These are phyloP conservation scores for Rhynchosporium graminicola DNA, from an alignment of 2,329 filamentous ascomycete species.

Conservation along the genomic window DNA sequence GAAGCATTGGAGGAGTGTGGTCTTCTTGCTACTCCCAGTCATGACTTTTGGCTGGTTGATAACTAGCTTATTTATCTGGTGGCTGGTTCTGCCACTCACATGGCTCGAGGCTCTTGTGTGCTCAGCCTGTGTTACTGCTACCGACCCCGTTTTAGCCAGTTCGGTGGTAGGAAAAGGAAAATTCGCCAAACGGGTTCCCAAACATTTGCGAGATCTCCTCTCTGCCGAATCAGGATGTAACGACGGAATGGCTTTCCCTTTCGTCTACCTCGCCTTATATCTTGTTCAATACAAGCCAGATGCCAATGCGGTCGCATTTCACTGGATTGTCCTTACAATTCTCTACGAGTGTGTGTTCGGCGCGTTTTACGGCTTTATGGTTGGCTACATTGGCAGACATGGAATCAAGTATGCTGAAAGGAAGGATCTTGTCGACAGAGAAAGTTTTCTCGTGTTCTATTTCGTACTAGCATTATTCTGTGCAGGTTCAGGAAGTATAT, in stretches of 20 bases:
- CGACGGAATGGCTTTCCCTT: conserved; percentile 99
- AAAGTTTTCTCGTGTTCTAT: conserved; percentile 98
- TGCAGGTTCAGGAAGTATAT: conserved; percentile 90
- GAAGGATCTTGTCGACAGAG: conserved; percentile 84
- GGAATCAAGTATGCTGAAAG: conserved; percentile 86
- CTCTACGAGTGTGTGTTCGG: conserved; percentile 97
- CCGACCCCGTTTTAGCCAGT: conserved; percentile 93
- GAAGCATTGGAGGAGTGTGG: conserved; percentile 90
- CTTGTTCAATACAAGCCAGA: conserved; percentile 78
- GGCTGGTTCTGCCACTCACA: conserved; percentile 73
- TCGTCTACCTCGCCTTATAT: conserved; percentile 90
- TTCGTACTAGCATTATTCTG: conserved; percentile 89
- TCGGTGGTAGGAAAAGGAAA: conserved; percentile 99
- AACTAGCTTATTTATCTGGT: conserved; percentile 93
- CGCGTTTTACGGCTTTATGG: conserved; percentile 79
- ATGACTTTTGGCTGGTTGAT: conserved; percentile 97
- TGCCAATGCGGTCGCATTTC: conserved; percentile 68
- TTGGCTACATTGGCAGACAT: conserved; percentile 89
- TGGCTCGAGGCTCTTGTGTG: conserved; percentile 90
- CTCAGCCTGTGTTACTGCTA: conserved; percentile 93
- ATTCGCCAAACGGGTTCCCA: conserved; percentile 95
- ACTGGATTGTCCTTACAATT: conserved; percentile 89
- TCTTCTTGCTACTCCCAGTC: conserved; percentile 85
- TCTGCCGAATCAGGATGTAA: conserved; percentile 98
- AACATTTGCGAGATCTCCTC: conserved; percentile 91